Base-by-base conservation (phyloP, 805 yeast genomes). In the Nakazawaea peltata region DNA sequence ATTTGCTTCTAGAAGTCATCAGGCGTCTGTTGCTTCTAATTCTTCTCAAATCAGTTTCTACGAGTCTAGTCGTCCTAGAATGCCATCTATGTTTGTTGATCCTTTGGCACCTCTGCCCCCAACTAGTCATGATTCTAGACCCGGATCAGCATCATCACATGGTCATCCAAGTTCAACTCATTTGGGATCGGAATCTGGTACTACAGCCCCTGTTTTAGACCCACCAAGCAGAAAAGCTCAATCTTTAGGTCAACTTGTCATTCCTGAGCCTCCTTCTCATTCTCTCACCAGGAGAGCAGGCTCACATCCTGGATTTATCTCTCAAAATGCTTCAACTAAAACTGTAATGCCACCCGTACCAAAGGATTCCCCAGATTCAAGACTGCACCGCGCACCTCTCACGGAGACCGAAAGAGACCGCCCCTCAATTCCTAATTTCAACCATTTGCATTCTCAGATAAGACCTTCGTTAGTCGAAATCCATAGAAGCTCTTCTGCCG, bases 41-140 rank as follows among this genome's bases (percentile, higher is more conserved):
- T 37, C 40, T n/a, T 37, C 41, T 9, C 41, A 29, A 23, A 33
- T 37, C 23, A 37, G 41, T 16, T 37, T 37, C 22, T 37, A 37
- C 17, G 41, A 37, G 19, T 31, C 18, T 10, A 26, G 36, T 5
- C 53, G 69, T 34, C 66, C 57, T 24, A 49, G 77, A 41, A 57
- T 63, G 37, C 74, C 74, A 4, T 69, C 74, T 9, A 53, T 70
- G 26, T 57, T 67, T 23, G 53, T 59, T 36, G 77, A 71, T 42
- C 77, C 77, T 1, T 55, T 70, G 37, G 70, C 71, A 2, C 65
- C 71, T 1, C 60, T 48, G 3, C 66, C 68, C 11, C 26, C 18
- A 10, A 31, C 18, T 8, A 7, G 7, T 12, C 38, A 28, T n/a
- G 38, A 23, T 19, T n/a, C 40, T 9, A 12, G 13, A 8, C 14